Evolutionary conservation across 129 eudicot genomes (phyloP), one percentile per base, ranked within the genome.

Genomic region (Mikania micrantha): DNA sequence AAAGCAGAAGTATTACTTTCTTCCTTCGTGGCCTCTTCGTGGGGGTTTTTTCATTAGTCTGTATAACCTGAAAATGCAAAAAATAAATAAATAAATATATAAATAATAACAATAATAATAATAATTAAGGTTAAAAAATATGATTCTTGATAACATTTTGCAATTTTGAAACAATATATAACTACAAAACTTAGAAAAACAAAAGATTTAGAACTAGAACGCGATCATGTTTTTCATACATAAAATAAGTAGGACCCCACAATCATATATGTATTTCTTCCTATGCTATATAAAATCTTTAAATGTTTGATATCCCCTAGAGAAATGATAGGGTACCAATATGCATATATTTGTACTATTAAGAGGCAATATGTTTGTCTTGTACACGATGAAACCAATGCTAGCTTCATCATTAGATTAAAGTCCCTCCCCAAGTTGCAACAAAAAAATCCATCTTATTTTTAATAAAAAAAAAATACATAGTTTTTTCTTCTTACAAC

Each of bases 1-100:
- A 42, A 39, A 13, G n/a, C 5, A 7, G 28, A 71, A 66, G 61
- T 24, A 31, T 67, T 59, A 77, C 85, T 83, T 73, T 84, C 76
- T 77, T 84, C 68, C 65, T 80, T 80, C 85, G 71, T 73, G 88
- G 76, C 54, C 83, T 77, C 78, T 84, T 84, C 19, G 78, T 66
- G 60, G 80, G 65, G 1, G 83, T 65, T 4, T 73, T 74, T 31
- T 80, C 83, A 61, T 58, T 69, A 12, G 72, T 60, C 20, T 52
- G 39, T 1, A 39, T 64, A 60, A 76, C 77, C 88, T 83, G 73
- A 75, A 74, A 54, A 28, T 21, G 29, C 13, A 28, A 11, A 19
- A 34, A 15, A 5, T n/a, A n/a, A n/a, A n/a, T n/a, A n/a, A n/a
- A n/a, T n/a, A n/a, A n/a, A n/a, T n/a, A n/a, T n/a, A n/a, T n/a